Conservation (phyloP, 139 green algal genomes). For the Astrephomene gubernaculifera region DNA sequence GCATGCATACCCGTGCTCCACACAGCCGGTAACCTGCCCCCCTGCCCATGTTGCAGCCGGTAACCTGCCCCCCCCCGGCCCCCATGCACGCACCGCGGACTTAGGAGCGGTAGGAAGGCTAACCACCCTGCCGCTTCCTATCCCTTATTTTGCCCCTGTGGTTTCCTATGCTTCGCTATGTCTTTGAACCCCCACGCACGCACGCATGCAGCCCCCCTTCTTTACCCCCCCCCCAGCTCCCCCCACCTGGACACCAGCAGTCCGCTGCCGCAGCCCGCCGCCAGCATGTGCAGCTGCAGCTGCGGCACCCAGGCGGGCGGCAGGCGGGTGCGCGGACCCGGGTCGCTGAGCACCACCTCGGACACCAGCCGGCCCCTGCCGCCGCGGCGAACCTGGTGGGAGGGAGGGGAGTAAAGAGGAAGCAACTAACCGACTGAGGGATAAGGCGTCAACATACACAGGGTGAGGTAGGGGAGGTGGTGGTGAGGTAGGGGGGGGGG, state of each 20-base stretch:
- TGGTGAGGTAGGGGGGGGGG: background rate
- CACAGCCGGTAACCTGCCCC: too few species aligned
- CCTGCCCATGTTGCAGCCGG: too few species aligned
- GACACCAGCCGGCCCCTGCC: slow-evolving; percentile 4
- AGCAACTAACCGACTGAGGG: too few species aligned
- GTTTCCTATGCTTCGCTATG: background rate
- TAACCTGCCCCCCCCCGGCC: background rate
- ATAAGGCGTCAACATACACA: too few species aligned
- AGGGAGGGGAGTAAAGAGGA: background rate
- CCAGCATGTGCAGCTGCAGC: slow-evolving; percentile 87
- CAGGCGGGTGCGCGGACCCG: slow-evolving; percentile 2
- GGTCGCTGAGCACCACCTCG: slow-evolving; percentile 21
- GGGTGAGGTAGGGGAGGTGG: too few species aligned
- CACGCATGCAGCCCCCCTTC: background rate
- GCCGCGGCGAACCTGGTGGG: slow-evolving; percentile 37
- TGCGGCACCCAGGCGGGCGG: slow-evolving; percentile 75
- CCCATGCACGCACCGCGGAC: too few species aligned
- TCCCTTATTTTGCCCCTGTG: background rate
- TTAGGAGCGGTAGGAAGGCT: too few species aligned
- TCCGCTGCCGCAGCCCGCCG: slow-evolving; percentile 45
- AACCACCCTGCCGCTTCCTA: too few species aligned
- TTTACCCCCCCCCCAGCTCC: background rate
- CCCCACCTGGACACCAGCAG: slow-evolving; percentile 76
- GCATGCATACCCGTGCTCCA: too few species aligned
- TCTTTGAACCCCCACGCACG: background rate